Conservation (phyloP, 78 protist species). For the Dictyostelium brefeldianum region DNA sequence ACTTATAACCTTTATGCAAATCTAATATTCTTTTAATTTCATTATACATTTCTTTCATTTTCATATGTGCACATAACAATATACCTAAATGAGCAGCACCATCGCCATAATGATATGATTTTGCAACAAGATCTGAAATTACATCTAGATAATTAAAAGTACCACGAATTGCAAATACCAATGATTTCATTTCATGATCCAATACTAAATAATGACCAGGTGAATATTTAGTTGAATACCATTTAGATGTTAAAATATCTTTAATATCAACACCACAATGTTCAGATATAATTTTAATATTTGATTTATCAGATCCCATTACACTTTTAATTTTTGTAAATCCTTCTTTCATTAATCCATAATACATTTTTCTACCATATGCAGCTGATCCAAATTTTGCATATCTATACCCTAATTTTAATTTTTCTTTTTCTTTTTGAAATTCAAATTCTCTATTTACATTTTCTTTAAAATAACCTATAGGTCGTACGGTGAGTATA, state of each 20-base stretch:
- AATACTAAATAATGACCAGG: constrained; percentile 63
- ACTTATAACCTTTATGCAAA: constrained; percentile 24
- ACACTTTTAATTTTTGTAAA: background rate
- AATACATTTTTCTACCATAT: constrained; percentile 74
- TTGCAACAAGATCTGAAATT: constrained; percentile 72
- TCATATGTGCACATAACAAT: constrained; percentile 61
- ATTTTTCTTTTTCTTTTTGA: constrained; percentile 12
- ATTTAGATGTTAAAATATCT: constrained; percentile 51
- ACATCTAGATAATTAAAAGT: constrained; percentile 79
- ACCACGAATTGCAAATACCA: constrained; percentile 75
- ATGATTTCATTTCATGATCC: constrained; percentile 58
- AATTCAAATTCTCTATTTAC: constrained; percentile 54
- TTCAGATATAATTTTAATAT: constrained; percentile 16
- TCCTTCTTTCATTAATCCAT: constrained; percentile 27
- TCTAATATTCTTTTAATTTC: background rate
- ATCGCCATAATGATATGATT: constrained; percentile 19
- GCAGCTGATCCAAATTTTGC: constrained; percentile 40
- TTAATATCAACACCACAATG: constrained; percentile 61
- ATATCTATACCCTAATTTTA: constrained; percentile 39
- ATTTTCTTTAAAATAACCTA: constrained; percentile 65
- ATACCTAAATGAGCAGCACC: constrained; percentile 74
- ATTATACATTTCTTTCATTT: constrained; percentile 27
- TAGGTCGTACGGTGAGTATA: too few relatives aligned
- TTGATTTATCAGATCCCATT: constrained; percentile 50
- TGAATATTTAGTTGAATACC: constrained; percentile 57